Evolutionary conservation across 192 early-diverging fungal genomes (phyloP), one percentile per base, ranked within the genome.

Genomic region (Coemansia sp.): DNA sequence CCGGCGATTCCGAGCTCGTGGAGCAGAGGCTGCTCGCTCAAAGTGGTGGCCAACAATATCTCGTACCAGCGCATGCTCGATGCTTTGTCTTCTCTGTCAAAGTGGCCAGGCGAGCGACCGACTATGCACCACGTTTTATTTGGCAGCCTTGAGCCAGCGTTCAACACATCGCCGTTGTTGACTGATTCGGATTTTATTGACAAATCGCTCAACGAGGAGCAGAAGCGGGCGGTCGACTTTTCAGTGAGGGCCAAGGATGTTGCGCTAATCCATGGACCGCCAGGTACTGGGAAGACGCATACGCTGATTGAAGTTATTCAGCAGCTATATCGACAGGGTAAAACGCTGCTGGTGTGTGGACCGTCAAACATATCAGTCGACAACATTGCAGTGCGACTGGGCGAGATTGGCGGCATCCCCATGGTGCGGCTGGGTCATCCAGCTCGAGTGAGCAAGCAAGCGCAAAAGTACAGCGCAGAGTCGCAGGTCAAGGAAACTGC

Each of bases 321-420:
- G 21, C 93, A 92, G 66, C 76, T 97, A 2, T 68, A 65, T 5
- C 70, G 68, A 2, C 67, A 73, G 3, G 82, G 84, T 18, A 75
- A 88, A 28, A 72, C 84, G 0, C 79, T 97, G 5, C 70, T 97
- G 5, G 93, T 95, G 1, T 97, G 95, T 64, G 95, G 89, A 0
- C 93, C 93, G 1, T 90, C 88, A 18, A 97, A 97, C 60, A 89
- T 93, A 31, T 86, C 90, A 46, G 93, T 86, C 75, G 93, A 95
- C 63, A 97, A 93, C 60, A 63, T 95, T 31, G 92, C 89, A 1
- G 91, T 92, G 58, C 81, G 95, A n/a, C 79, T 97, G 7, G 82
- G 84, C 4, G 58, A 60, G 31, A n/a, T 58, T 18, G 76, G 82
- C 63, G 70, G 79, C 1, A 52, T 94, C 21, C 77, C 81, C 2